These are phyloP conservation scores for Termitomyces sp. DNA, from an alignment of 768 basidiomycete species.

Conservation along the genomic window DNA sequence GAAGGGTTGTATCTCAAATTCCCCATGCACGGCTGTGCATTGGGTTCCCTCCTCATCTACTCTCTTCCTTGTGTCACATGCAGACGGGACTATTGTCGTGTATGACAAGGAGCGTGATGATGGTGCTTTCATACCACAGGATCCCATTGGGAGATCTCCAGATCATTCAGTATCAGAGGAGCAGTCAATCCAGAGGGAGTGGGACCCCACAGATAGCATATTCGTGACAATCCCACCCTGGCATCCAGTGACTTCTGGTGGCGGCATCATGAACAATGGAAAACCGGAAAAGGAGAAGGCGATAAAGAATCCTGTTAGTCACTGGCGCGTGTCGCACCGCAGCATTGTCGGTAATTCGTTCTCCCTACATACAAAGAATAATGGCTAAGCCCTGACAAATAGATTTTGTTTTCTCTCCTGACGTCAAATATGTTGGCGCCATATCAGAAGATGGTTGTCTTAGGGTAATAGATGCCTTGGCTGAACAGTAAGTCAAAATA, in stretches of 20 bases:
- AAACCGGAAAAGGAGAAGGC: slow-evolving; percentile 64
- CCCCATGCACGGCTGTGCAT: slow-evolving; percentile 82
- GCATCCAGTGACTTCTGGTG: slow-evolving; percentile 59
- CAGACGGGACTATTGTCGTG: slow-evolving; percentile 83
- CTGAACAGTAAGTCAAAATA: slow-evolving; percentile 61
- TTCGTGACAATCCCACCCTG: slow-evolving; percentile 83
- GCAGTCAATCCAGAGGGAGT: slow-evolving; percentile 39
- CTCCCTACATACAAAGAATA: not conserved
- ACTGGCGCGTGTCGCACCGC: slow-evolving; percentile 76
- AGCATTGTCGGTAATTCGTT: slow-evolving; percentile 58
- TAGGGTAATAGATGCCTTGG: slow-evolving; percentile 82
- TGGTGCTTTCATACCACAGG: slow-evolving; percentile 61
- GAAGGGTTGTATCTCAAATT: slow-evolving; percentile 72
- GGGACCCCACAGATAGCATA: slow-evolving; percentile 75
- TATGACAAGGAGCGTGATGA: slow-evolving; percentile 93
- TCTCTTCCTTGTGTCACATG: slow-evolving; percentile 82
- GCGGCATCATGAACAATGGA: slow-evolving; percentile 24
- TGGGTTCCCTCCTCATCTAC: slow-evolving; percentile 82
- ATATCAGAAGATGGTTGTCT: slow-evolving; percentile 92
- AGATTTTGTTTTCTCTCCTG: slow-evolving; percentile 94
- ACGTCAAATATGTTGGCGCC: slow-evolving; percentile 84
- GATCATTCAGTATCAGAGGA: slow-evolving; percentile 23
- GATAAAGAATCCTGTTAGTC: slow-evolving; percentile 84
- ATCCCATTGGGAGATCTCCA: slow-evolving; percentile 34
- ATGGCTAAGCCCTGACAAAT: not conserved